Evolutionary conservation across 805 yeast species (phyloP).

Genomic region (Hanseniaspora taiwanica): DNA sequence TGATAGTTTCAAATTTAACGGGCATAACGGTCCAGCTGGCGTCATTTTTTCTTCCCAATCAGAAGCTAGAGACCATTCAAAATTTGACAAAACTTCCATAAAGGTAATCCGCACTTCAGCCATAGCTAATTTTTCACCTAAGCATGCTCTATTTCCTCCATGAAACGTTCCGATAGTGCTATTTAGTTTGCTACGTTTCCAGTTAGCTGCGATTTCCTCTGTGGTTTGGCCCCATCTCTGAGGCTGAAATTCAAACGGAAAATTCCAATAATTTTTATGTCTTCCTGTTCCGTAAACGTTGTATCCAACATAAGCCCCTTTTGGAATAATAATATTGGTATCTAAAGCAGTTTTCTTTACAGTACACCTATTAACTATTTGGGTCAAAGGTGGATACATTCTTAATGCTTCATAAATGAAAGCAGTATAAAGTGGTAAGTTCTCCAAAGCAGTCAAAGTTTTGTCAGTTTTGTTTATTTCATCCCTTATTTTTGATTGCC

Average conservation of each 20-base stretch:
- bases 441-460: constrained; percentile 7
- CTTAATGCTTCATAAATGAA: constrained; percentile 36
- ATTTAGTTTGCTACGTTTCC: constrained; percentile 31
- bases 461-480: constrained; percentile 7
- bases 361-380: constrained; percentile 38
- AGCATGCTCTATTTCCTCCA: constrained; percentile 46
- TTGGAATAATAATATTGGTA: constrained; percentile 30
- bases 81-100: constrained; percentile 25
- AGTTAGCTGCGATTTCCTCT: constrained; percentile 27
- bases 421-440: constrained; percentile 21
- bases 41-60: constrained; percentile 38
- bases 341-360: constrained; percentile 28
- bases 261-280: constrained; percentile 29
- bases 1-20: constrained; percentile 25
- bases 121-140: constrained; percentile 47
- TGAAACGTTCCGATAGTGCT: constrained; percentile 40
- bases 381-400: constrained; percentile 43
- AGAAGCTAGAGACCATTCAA: constrained; percentile 26
- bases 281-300: constrained; percentile 41
- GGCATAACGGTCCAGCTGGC: constrained; percentile 47
- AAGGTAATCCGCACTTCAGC: constrained; percentile 31
- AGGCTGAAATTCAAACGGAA: constrained; percentile 33
- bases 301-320: constrained; percentile 41
- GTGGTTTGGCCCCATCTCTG: constrained; percentile 37
- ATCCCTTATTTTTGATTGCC: constrained; percentile 24